These are phyloP conservation scores for Pseudogymnoascus sp. DNA, from an alignment of 2,329 filamentous ascomycete genomes.

Conservation along the genomic window DNA sequence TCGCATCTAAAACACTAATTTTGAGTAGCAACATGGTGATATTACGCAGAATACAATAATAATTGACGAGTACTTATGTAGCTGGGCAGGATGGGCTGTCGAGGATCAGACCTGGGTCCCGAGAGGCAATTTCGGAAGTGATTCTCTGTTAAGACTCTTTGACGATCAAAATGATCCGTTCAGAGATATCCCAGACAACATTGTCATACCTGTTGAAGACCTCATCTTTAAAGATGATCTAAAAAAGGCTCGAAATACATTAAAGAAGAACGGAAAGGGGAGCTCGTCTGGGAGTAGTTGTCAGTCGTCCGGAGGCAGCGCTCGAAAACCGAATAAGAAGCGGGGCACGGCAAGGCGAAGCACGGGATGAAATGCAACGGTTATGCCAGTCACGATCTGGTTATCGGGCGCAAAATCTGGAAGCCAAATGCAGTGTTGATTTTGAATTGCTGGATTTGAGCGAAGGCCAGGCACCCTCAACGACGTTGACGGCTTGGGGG, in stretches of 20 bases:
- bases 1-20: neutral
- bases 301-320: neutral
- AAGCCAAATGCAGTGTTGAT: neutral
- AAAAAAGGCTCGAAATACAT: neutral
- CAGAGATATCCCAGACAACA: neutral
- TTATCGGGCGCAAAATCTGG: neutral
- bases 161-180: neutral
- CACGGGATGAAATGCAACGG: too few species aligned
- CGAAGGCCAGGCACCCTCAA: neutral
- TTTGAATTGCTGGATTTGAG: neutral
- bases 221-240: neutral
- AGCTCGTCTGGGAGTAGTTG: neutral
- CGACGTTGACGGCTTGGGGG: neutral
- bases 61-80: slow-evolving; percentile 9
- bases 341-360: neutral
- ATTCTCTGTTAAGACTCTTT: neutral
- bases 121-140: neutral
- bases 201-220: neutral
- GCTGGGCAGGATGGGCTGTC: slow-evolving; percentile 10
- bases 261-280: neutral
- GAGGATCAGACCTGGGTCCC: slow-evolving; percentile 9
- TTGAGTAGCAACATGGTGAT: neutral
- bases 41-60: neutral
- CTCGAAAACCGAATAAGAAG: neutral
- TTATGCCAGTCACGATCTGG: neutral